A percentile compares a stretch with the other conserved stretches of the same genome.
These are phyloP conservation scores for Kingdonia uniflora DNA, from an alignment of 164 flowering plant species.

Conservation along the genomic window DNA sequence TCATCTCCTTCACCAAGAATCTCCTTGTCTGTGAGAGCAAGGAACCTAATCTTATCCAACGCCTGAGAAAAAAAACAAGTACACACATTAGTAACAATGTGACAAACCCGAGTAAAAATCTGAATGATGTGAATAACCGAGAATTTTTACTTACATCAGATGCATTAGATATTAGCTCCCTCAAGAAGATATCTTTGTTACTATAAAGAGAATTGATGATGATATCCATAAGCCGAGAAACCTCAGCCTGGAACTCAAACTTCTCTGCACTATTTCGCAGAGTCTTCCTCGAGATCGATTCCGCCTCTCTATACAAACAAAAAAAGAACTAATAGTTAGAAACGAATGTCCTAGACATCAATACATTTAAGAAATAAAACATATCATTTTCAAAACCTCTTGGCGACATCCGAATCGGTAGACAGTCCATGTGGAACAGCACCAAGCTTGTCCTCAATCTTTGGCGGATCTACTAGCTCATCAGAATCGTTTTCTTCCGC, in stretches of 20 bases:
- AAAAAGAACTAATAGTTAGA: neutral
- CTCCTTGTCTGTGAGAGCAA: conserved; percentile 84
- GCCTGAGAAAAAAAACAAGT: conserved; percentile 39
- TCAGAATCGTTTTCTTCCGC: conserved; percentile 64
- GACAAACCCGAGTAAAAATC: too few species aligned
- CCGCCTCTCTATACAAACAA: conserved; percentile 64
- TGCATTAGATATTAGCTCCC: conserved; percentile 96
- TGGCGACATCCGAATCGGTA: conserved; percentile 93
- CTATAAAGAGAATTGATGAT: conserved; percentile 93
- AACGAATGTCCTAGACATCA: neutral
- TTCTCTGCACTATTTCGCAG: conserved; percentile 82
- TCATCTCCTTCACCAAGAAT: conserved; percentile 91
- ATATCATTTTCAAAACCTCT: conserved; percentile 35
- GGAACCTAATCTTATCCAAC: conserved; percentile 91
- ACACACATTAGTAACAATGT: neutral
- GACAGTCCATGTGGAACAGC: conserved; percentile 82
- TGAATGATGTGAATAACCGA: too few species aligned
- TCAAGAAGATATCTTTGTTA: conserved; percentile 92
- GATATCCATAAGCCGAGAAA: conserved; percentile 94
- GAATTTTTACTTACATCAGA: conserved; percentile 66
- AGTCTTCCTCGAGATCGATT: conserved; percentile 70
- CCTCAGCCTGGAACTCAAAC: conserved; percentile 99
- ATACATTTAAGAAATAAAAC: neutral
- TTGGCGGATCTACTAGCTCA: conserved; percentile 65
- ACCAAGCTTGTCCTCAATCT: conserved; percentile 87